These are phyloP conservation scores for Penicillium simplicissimum DNA, from an alignment of 495 filamentous ascomycete genomes.

Conservation along the genomic window DNA sequence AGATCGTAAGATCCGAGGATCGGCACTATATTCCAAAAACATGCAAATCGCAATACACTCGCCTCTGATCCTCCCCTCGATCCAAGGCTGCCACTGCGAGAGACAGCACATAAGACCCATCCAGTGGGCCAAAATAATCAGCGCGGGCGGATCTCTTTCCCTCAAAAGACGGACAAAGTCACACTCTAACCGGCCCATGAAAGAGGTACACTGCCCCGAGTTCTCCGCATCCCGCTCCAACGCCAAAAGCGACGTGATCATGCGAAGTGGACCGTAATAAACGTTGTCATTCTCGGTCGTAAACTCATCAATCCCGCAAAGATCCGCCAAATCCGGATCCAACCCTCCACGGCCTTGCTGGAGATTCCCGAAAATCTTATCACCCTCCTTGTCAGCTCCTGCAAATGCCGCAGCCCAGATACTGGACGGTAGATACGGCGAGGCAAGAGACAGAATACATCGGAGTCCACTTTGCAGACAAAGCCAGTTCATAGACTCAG, in stretches of 20 bases:
- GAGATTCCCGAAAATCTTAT: conserved; percentile 23
- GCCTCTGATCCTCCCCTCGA: conserved; percentile 36
- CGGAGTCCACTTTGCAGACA: conserved; percentile 41
- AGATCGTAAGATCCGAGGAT: conserved; percentile 26
- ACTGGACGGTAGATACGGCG: conserved; percentile 34
- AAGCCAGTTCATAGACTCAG: conserved; percentile 45
- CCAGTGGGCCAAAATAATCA: conserved; percentile 49
- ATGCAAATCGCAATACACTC: conserved; percentile 50
- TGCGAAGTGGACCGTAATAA: conserved; percentile 38
- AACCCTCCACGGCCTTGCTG: conserved; percentile 37
- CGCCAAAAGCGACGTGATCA: conserved; percentile 31
- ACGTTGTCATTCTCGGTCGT: conserved; percentile 36
- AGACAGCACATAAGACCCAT: conserved; percentile 39
- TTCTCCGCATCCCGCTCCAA: conserved; percentile 23
- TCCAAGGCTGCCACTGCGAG: conserved; percentile 40
- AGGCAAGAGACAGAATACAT: conserved; percentile 32
- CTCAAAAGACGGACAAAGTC: conserved; percentile 37
- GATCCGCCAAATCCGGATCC: conserved; percentile 34
- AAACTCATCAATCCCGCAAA: conserved; percentile 40
- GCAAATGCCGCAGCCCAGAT: conserved; percentile 38
- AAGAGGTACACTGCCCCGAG: conserved; percentile 27
- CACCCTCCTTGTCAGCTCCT: conserved; percentile 23
- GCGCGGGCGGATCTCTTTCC: conserved; percentile 40
- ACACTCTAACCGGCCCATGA: conserved; percentile 36
- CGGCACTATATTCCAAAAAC: conserved; percentile 36